Conservation (phyloP, 108 stramenopile genomes). For the Conticribra guillardii region DNA sequence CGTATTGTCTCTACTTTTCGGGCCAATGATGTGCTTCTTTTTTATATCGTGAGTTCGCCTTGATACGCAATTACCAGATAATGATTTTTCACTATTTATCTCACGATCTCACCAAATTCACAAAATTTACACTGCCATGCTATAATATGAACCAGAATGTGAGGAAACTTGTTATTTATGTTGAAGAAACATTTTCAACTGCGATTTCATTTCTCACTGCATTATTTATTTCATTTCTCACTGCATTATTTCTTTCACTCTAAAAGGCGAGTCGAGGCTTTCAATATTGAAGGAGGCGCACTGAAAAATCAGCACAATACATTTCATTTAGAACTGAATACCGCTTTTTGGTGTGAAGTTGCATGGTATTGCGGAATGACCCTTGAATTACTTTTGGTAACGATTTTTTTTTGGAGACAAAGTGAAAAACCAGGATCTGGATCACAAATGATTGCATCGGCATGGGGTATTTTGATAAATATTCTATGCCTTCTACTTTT, state of each 20-base stretch:
- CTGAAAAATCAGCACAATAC: conserved; percentile 24
- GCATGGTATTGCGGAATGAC: conserved; percentile 51
- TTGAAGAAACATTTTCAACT: too few relatives aligned
- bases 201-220: too few relatives aligned
- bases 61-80: not conserved
- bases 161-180: too few relatives aligned
- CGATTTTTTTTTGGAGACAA: conserved; percentile 17
- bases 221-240: too few relatives aligned
- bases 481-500: conserved; percentile 59
- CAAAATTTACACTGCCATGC: too few relatives aligned
- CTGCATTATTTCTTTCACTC: too few relatives aligned
- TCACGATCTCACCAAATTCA: too few relatives aligned
- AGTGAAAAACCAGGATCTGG: conserved; percentile 9
- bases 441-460: conserved; percentile 29
- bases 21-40: conserved; percentile 45
- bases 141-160: too few relatives aligned
- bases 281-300: conserved; percentile 27
- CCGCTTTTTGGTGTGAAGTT: conserved; percentile 66
- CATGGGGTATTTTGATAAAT: conserved; percentile 59
- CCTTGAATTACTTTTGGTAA: conserved; percentile 35
- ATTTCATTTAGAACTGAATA: conserved; percentile 11
- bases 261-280: conserved; percentile 52
- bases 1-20: conserved; percentile 33
- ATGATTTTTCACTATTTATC: too few relatives aligned
- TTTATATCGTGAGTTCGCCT: conserved; percentile 24